Conservation (phyloP, 495 filamentous ascomycete genomes). For the Podospora didyma region DNA sequence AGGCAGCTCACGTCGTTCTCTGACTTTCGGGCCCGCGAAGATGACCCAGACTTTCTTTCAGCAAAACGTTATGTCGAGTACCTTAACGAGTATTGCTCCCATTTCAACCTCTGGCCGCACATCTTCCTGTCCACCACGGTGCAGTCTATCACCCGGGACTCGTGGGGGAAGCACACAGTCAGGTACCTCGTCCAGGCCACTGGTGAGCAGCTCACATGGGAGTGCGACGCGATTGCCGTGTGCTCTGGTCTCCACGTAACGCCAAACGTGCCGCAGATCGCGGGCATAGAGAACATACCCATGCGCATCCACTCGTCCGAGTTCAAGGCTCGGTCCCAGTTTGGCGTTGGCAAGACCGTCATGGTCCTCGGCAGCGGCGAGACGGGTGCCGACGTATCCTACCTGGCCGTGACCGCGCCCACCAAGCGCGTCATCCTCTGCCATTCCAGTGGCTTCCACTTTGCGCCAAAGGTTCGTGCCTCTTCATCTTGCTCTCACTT, state of each 20-base stretch:
- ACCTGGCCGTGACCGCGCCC: slow-evolving; percentile 35
- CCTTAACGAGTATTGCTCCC: slow-evolving; percentile 36
- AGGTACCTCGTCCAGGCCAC: slow-evolving; percentile 8
- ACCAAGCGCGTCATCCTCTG: slow-evolving; percentile 37
- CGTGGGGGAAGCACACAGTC: slow-evolving; percentile 25
- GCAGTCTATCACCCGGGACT: slow-evolving; percentile 15
- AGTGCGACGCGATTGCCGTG: slow-evolving; percentile 40
- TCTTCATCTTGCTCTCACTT: not conserved
- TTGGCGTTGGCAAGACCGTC: slow-evolving; percentile 34
- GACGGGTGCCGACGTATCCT: slow-evolving; percentile 39
- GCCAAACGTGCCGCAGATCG: slow-evolving; percentile 35
- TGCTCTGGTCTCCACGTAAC: slow-evolving; percentile 41
- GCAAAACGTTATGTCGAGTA: slow-evolving; percentile 30
- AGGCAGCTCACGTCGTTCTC: slow-evolving; percentile 39
- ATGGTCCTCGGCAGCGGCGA: slow-evolving; percentile 43
- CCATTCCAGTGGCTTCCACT: slow-evolving; percentile 40
- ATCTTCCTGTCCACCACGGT: slow-evolving; percentile 33
- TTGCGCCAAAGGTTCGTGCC: slow-evolving; percentile 27
- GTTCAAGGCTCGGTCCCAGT: slow-evolving; percentile 37
- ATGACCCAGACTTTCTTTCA: slow-evolving; percentile 34
- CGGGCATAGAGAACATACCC: slow-evolving; percentile 36
- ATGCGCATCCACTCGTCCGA: slow-evolving; percentile 37
- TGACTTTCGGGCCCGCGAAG: slow-evolving; percentile 28
- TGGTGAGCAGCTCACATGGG: slow-evolving; percentile 17
- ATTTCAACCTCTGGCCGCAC: slow-evolving; percentile 36